phyloP scores from a whole-genome alignment of 306 rosid genomes.

The Psophocarpus tetragonolobus region DNA sequence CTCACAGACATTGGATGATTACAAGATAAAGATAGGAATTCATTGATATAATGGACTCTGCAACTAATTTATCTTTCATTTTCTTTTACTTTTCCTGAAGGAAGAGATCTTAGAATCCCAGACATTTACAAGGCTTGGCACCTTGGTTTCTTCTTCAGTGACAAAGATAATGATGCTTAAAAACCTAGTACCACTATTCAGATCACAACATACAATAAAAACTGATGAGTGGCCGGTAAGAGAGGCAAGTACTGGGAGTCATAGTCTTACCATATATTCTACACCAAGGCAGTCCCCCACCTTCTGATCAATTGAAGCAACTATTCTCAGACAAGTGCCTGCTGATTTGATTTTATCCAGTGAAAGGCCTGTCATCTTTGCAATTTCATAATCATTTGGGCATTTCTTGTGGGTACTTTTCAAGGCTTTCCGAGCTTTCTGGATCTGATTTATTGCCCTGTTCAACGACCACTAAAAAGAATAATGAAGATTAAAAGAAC shows the following conservation, averaged over 20 bases:
- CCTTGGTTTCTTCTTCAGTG: background rate
- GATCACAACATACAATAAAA: conserved; percentile 8
- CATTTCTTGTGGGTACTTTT: conserved; percentile 43
- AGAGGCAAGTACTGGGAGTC: background rate
- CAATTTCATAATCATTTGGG: conserved; percentile 68
- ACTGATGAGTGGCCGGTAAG: background rate
- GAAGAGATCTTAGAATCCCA: conserved; percentile 5
- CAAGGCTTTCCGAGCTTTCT: conserved; percentile 62
- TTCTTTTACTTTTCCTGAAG: background rate
- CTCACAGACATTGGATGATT: background rate
- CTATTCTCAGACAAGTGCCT: conserved; percentile 69
- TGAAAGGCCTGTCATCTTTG: conserved; percentile 82
- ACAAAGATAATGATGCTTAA: background rate
- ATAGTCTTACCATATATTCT: conserved; percentile 59
- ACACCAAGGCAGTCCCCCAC: conserved; percentile 49
- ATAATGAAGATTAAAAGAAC: conserved; percentile 44
- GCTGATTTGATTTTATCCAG: conserved; percentile 79
- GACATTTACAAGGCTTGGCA: background rate
- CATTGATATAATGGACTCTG: background rate
- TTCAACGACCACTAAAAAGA: conserved; percentile 60
- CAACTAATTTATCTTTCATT: background rate
- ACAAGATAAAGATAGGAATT: background rate
- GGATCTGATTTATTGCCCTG: conserved; percentile 76
- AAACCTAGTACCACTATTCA: background rate
- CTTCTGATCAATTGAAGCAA: conserved; percentile 79